phyloP scores from a whole-genome alignment of 805 yeast species.

The Millerozyma acaciae region DNA sequence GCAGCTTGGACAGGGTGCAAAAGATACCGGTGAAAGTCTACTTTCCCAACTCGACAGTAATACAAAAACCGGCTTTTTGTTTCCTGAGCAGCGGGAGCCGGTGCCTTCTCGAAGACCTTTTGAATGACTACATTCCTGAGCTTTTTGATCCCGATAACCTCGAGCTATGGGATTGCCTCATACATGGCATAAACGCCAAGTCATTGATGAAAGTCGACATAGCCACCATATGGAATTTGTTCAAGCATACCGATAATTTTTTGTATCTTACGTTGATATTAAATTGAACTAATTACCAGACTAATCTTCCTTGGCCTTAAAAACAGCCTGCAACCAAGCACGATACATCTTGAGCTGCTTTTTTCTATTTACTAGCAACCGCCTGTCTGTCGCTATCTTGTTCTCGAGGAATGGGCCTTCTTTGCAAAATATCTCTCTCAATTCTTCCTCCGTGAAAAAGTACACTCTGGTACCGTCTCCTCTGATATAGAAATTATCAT shows the following conservation, averaged over 20 bases:
- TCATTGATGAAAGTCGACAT: conserved; percentile 13
- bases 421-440: conserved; percentile 60
- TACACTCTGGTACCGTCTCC: conserved; percentile 98
- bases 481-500: conserved; percentile 90
- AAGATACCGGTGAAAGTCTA: conserved; percentile 49
- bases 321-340: conserved; percentile 94
- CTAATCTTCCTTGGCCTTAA: conserved; percentile 25
- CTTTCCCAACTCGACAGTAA: conserved; percentile 34
- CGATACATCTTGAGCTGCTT: conserved; percentile 93
- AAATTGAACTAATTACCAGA: neutral
- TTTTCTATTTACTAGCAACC: conserved; percentile 88
- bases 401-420: conserved; percentile 55
- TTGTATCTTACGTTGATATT: conserved; percentile 26
- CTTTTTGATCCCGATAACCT: conserved; percentile 5
- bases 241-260: conserved; percentile 35
- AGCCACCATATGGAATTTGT: conserved; percentile 28
- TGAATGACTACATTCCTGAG: conserved; percentile 12
- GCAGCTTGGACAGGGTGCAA: conserved; percentile 18
- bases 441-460: conserved; percentile 92
- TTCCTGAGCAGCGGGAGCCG: conserved; percentile 5
- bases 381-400: conserved; percentile 83
- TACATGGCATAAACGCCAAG: conserved; percentile 30
- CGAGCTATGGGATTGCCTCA: conserved; percentile 5
- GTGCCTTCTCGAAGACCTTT: conserved; percentile 3
- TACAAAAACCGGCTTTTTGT: conserved; percentile 28